Evolutionary conservation across 2,329 filamentous ascomycete genomes (phyloP).

Genomic region (Onygenales sp.): DNA sequence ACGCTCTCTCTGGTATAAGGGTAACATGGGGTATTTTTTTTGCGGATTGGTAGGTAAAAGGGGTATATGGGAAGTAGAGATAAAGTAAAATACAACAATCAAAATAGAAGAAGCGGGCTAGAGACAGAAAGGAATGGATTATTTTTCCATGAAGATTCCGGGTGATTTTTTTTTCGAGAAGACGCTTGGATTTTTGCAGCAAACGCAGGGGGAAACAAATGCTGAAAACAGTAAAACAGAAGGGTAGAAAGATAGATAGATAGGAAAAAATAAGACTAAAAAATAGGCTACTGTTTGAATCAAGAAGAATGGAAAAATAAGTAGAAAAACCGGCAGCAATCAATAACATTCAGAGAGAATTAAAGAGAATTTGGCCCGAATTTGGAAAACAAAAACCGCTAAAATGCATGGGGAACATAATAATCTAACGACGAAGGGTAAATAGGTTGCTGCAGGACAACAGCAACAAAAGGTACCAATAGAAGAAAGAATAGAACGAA

Average conservation of each 20-base stretch:
- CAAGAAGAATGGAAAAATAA: slow-evolving; percentile 8
- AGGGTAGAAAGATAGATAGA: neutral
- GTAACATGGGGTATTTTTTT: no score
- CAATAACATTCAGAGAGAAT: slow-evolving; percentile 1
- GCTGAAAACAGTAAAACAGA: slow-evolving; percentile 12
- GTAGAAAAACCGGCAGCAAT: slow-evolving; percentile 7
- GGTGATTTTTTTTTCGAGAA: neutral
- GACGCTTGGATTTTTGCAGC: neutral
- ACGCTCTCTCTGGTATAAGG: no score
- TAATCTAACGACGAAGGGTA: neutral
- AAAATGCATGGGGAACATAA: slow-evolving; percentile 2
- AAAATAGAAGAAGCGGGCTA: neutral
- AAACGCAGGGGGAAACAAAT: slow-evolving; percentile 4
- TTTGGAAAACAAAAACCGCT: neutral
- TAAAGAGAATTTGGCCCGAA: neutral
- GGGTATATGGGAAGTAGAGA: neutral
- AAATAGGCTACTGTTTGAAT: neutral
- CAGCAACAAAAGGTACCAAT: slow-evolving; percentile 2
- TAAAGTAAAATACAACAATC: slow-evolving; percentile 11
- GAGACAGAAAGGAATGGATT: neutral
- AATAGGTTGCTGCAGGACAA: neutral
- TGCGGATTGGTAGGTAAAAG: neutral
- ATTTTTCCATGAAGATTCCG: neutral
- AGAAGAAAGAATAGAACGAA: slow-evolving; percentile 5
- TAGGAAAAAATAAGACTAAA: neutral